A percentile compares a stretch with the other conserved stretches of the same genome.
Conservation (phyloP, 2,329 filamentous ascomycete species). For the Colletotrichum costaricense region DNA sequence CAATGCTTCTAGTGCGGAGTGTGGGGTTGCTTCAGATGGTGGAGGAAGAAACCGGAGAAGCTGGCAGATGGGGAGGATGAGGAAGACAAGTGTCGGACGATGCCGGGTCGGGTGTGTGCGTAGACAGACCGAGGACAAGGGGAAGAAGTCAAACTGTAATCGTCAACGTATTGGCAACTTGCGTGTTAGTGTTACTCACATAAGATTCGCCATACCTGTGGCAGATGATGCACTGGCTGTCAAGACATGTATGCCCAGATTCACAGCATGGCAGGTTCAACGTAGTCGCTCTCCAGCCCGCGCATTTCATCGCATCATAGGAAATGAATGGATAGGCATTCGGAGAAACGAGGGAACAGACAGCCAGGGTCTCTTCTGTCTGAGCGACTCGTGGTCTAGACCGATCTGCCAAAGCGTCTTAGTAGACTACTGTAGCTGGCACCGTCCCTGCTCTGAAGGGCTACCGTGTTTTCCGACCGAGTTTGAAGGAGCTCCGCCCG, state of each 20-base stretch:
- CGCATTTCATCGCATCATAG: background rate
- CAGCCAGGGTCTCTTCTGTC: background rate
- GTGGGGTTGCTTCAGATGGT: slow-evolving; percentile 29
- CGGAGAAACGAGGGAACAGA: background rate
- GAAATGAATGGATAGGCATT: background rate
- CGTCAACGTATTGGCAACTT: background rate
- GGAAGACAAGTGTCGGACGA: slow-evolving; percentile 8
- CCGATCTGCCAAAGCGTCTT: slow-evolving; percentile 6
- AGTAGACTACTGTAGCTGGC: slow-evolving; percentile 3
- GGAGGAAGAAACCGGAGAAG: slow-evolving; percentile 25
- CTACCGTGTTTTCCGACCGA: background rate
- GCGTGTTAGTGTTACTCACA: background rate
- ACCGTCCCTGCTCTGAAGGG: slow-evolving; percentile 19
- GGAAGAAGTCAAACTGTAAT: background rate
- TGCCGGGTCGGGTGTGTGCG: slow-evolving; percentile 19
- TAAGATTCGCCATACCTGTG: slow-evolving; percentile 12
- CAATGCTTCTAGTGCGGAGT: slow-evolving; percentile 1
- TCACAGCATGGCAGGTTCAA: slow-evolving; percentile 24
- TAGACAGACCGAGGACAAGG: slow-evolving; percentile 1
- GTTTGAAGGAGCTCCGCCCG: background rate
- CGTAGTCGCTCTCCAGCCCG: slow-evolving; percentile 8
- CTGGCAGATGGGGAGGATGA: slow-evolving; percentile 4
- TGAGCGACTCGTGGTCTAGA: slow-evolving; percentile 12
- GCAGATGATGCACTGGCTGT: slow-evolving; percentile 18
- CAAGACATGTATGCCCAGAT: background rate